Evolutionary conservation across 306 rosid genomes (phyloP), one percentile per base, ranked within the genome.

Genomic region (Sicyos edulis): DNA sequence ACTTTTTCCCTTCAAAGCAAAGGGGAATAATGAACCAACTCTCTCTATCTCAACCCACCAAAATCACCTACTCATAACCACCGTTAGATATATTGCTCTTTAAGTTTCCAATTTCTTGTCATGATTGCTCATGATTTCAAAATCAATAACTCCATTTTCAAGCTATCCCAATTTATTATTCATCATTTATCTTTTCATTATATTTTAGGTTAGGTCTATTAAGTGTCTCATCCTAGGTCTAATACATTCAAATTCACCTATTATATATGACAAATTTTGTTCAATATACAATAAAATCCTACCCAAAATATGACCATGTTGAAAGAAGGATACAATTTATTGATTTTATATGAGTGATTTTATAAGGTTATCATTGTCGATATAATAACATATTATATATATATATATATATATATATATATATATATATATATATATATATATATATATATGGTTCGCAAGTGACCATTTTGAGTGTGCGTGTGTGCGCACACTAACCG

Each of bases 1-100:
- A 17, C 20, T 64, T 34, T 64, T 42, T 62, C 29, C 70, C 70
- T 64, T 64, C 32, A 64, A 64, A 64, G 71, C 71, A 64, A 64
- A 52, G 53, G 19, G 44, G 44, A 37, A 37, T 5, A 42, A 40
- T 64, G 50, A 17, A 64, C 53, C 16, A 64, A 62, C 69, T 32
- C 49, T 59, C 7, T 58, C 49, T 9, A 2, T 9, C 29, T 42
- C 52, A 64, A 40, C 70, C 70, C 4, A 64, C 71, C 29, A 64
- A 14, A 60, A 10, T 64, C 71, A 64, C 71, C 71, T 42, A 64
- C 71, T 64, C 72, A 67, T 47, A 67, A 67, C 72, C 56, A 67
- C 72, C 56, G 0, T 66, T 66, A 66, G 10, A 45, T 45, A 42
- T 13, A 66, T 66, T 66, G 54, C 37, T 66, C 37, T 66, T 66